Evolutionary conservation across 768 basidiomycete species (phyloP), one percentile per base, ranked within the genome.

Genomic region (Pholiota molesta): DNA sequence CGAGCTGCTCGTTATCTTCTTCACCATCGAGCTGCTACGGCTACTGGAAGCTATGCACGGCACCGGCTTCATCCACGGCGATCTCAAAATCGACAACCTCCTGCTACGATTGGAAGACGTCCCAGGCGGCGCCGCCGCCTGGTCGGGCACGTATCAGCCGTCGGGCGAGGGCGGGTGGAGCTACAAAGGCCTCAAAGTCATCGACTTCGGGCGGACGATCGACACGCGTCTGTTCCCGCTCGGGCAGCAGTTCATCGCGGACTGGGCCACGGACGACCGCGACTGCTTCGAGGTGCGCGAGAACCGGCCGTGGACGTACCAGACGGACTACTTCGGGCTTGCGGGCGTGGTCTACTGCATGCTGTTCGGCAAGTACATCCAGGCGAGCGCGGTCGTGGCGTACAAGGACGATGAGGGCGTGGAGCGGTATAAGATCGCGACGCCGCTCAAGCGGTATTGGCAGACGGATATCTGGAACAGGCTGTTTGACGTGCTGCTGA

Each of bases 61-160:
- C 16, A 78, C 82, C 0, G 93, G 94, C 11, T 93, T 99, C 78
- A 92, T 99, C 67, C 97, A 99, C 69, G 97, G 97, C 33, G 97
- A 99, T 77, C 83, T 99, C 65, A 99, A 99, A 80, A 97, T 99
- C 73, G 97, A 99, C 77, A 99, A 99, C 77, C 97, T 96, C 72
- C 83, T 99, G n/a, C 80, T 99, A 9, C 88, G 97, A 5, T 82
- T 99, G 49, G 91, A 94, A 65, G 91, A 93, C 55, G 87, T 91
- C 4, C 88, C 89, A 1, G 88, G 88, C 3, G 87, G 88, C 0
- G 74, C 83, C 0, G 79, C 88, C 0, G 81, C 85, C 1, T 94
- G 96, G 89, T 83, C 87, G 1, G 76, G 84, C 54, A 75, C 79
- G n/a, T 99, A 98, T 77, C 85, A 89, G 60, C 86, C 90, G 1